A percentile compares a stretch with the other conserved stretches of the same genome.
These are phyloP conservation scores for Beauveria rudraprayagi DNA, from an alignment of 2,329 filamentous ascomycete species.

Conservation along the genomic window DNA sequence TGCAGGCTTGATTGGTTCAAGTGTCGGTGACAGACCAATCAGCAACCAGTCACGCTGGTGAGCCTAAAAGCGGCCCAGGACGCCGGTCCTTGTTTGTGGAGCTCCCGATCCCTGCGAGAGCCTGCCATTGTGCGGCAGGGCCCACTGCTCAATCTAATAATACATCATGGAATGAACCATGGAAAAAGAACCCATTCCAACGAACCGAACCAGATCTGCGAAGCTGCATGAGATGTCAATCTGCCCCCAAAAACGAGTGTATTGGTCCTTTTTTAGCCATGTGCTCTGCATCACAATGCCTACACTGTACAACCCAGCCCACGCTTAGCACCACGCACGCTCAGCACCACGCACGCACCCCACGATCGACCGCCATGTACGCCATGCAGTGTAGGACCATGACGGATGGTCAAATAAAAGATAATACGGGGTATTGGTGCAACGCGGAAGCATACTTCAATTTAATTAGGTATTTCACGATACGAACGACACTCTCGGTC, in stretches of 20 bases:
- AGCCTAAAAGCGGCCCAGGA: neutral
- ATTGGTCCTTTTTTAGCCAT: neutral
- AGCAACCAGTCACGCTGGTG: no score
- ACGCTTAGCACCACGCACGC: neutral
- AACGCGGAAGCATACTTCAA: neutral
- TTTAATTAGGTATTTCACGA: neutral
- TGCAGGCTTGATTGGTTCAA: neutral
- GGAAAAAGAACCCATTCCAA: neutral
- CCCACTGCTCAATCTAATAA: constrained; percentile 7
- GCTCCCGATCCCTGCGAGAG: neutral
- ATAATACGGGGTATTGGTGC: constrained; percentile 1
- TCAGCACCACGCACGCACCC: neutral
- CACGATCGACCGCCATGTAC: neutral
- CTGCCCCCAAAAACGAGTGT: neutral
- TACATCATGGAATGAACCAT: neutral
- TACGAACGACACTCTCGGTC: neutral
- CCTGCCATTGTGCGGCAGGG: constrained; percentile 1
- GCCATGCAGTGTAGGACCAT: neutral
- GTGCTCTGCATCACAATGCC: neutral
- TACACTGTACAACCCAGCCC: no score
- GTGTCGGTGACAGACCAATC: no score
- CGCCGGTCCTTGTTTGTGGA: neutral
- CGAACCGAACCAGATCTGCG: neutral
- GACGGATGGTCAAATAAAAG: neutral
- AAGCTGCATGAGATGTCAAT: neutral